Conservation (phyloP, 2,329 filamentous ascomycete species). For the Ilyonectria mors-panacis region DNA sequence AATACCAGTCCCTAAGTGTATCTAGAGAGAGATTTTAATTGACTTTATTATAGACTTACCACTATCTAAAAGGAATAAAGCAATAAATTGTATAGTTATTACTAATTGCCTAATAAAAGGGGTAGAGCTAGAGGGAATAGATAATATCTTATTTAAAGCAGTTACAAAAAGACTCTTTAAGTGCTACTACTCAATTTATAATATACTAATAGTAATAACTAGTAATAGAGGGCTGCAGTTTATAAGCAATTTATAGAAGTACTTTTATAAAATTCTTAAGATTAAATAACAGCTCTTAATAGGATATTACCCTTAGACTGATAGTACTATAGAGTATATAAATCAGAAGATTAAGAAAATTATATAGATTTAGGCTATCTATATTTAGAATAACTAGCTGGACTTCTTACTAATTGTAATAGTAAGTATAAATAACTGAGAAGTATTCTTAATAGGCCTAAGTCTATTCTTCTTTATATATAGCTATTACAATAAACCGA, state of each 20-base stretch:
- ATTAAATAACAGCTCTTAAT: neutral
- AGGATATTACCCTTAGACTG: constrained; percentile 6
- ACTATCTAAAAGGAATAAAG: neutral
- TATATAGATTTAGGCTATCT: neutral
- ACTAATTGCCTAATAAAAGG: neutral
- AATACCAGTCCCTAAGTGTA: neutral
- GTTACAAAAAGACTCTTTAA: no score
- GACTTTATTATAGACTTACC: constrained; percentile 8
- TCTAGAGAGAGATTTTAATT: neutral
- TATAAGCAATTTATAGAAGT: neutral
- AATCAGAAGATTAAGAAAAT: neutral
- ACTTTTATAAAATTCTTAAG: neutral
- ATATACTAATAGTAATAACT: neutral
- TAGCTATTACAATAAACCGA: constrained; percentile 1
- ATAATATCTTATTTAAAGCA: no score
- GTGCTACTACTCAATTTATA: neutral
- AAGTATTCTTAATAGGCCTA: neutral
- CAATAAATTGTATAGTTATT: neutral
- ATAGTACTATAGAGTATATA: neutral
- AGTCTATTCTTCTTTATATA: constrained; percentile 7
- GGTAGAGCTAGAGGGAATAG: no score
- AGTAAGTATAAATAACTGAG: neutral
- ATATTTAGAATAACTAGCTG: neutral
- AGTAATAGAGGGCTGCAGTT: neutral
- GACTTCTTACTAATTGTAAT: constrained; percentile 1